These are phyloP conservation scores for Termitomyces eurrhizus DNA, from an alignment of 768 basidiomycete species.

Conservation along the genomic window DNA sequence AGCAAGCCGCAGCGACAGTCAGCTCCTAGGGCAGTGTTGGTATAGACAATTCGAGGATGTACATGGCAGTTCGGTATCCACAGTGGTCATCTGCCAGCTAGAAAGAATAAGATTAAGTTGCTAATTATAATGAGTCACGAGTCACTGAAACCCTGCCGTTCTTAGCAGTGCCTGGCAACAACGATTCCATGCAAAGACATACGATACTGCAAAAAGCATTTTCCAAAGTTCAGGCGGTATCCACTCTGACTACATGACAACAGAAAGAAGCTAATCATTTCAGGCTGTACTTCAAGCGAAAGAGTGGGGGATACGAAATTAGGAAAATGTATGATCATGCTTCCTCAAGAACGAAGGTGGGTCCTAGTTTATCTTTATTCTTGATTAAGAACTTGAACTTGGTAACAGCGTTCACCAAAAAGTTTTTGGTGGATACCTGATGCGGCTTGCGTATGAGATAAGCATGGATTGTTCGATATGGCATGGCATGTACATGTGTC, in stretches of 20 bases:
- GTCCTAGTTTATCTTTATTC: conserved; percentile 18
- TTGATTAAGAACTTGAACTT: neutral
- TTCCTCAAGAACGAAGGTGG: conserved; percentile 82
- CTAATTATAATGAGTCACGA: too few species aligned
- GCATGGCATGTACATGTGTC: too few species aligned
- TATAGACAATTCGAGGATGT: neutral
- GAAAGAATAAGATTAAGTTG: too few species aligned
- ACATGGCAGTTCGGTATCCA: neutral
- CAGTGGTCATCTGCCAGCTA: neutral
- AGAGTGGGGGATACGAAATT: conserved; percentile 65
- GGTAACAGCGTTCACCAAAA: conserved; percentile 70
- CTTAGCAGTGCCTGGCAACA: too few species aligned
- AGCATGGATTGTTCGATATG: conserved; percentile 3
- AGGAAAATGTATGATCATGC: conserved; percentile 74
- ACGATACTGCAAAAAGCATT: too few species aligned
- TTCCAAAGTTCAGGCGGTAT: too few species aligned
- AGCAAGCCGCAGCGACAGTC: neutral
- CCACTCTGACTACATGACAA: too few species aligned
- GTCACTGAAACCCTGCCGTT: too few species aligned
- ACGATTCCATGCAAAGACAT: too few species aligned
- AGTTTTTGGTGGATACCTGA: conserved; percentile 71
- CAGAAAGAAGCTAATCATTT: too few species aligned
- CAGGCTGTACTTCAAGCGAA: conserved; percentile 31
- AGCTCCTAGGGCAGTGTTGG: neutral
- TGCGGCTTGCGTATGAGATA: conserved; percentile 71